Conservation (phyloP, 139 green algal species). For the Volvox africanus region DNA sequence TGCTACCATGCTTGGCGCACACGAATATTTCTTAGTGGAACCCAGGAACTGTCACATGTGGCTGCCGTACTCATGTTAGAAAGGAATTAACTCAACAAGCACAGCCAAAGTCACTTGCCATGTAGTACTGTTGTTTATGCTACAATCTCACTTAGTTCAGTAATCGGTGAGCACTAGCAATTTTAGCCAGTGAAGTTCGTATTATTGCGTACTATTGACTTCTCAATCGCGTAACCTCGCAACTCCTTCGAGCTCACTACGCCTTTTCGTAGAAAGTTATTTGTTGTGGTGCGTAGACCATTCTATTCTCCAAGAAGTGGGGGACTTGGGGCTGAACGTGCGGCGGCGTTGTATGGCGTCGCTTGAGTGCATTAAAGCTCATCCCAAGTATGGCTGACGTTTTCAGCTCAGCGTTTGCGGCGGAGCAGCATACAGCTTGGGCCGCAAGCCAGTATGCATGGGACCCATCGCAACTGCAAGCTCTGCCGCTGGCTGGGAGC, state of each 20-base stretch:
- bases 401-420: constrained; percentile 8
- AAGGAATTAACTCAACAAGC: neutral
- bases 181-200: no score
- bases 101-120: no score
- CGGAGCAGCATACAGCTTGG: constrained; percentile 7
- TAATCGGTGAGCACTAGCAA: no score
- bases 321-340: neutral
- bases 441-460: neutral
- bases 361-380: neutral
- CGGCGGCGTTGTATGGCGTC: constrained; percentile 18
- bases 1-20: neutral
- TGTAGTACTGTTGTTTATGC: no score
- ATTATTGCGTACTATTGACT: neutral
- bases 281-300: neutral
- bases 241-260: neutral
- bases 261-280: no score
- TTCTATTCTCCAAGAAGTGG: neutral
- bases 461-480: constrained; percentile 27
- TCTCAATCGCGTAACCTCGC: neutral
- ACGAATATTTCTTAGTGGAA: neutral
- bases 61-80: neutral
- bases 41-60: neutral
- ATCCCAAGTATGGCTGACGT: constrained; percentile 11
- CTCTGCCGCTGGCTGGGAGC: neutral
- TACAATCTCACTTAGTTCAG: no score